Conservation (phyloP, 2,329 filamentous ascomycete genomes). For the Cladosporium velox region DNA sequence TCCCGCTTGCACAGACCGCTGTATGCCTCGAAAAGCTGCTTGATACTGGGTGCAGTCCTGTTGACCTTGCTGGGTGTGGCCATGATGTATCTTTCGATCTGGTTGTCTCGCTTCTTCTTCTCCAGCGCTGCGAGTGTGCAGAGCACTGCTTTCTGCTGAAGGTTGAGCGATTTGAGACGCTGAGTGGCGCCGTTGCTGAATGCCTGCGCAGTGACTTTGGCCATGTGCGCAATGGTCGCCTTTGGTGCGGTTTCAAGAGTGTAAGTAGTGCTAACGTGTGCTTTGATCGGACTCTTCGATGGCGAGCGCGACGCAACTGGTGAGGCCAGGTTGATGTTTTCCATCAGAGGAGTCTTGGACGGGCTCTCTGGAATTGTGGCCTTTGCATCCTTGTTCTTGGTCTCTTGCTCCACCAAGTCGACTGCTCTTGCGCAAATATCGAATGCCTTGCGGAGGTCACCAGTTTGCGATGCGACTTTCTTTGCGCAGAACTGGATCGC, state of each 20-base stretch:
- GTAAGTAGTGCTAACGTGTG: constrained; percentile 45
- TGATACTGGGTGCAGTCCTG: constrained; percentile 70
- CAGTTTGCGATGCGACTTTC: constrained; percentile 91
- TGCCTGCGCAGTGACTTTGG: constrained; percentile 82
- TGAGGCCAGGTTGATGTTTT: constrained; percentile 75
- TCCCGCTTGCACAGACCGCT: constrained; percentile 79
- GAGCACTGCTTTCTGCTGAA: constrained; percentile 94
- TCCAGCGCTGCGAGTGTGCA: constrained; percentile 89
- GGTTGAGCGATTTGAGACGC: constrained; percentile 80
- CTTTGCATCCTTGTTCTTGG: constrained; percentile 70
- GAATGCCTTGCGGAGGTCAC: constrained; percentile 91
- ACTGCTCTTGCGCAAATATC: constrained; percentile 89
- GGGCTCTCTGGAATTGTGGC: constrained; percentile 57
- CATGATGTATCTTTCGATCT: constrained; percentile 34
- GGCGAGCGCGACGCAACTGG: constrained; percentile 48
- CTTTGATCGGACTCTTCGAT: constrained; percentile 37
- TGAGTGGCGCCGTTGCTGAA: constrained; percentile 89
- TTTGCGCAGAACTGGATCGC: constrained; percentile 92
- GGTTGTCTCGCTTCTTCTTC: constrained; percentile 62
- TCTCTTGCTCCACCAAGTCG: constrained; percentile 85
- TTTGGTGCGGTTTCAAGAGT: constrained; percentile 81
- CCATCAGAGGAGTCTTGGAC: constrained; percentile 74
- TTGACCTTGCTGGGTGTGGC: constrained; percentile 47
- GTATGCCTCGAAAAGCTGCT: constrained; percentile 82
- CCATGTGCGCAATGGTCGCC: constrained; percentile 86